Base-by-base conservation (phyloP, 768 basidiomycete species). In the Pulveroboletus sp. region DNA sequence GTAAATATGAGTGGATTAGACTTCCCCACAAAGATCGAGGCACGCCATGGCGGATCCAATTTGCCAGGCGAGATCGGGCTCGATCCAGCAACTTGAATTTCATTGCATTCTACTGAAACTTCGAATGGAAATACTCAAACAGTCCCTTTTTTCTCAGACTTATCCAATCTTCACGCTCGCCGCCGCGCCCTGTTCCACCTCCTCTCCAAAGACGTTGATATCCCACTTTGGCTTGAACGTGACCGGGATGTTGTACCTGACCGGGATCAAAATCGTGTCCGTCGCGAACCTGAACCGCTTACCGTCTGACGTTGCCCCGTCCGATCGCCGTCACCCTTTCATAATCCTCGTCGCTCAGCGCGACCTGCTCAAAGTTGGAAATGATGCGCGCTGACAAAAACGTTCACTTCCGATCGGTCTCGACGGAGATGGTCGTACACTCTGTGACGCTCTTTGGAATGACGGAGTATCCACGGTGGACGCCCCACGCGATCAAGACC, bases 361-460 rank as follows among this genome's bases (percentile, higher is more conserved):
- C 74, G 45, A 90, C 75, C 61, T 90, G 83, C 70, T 86, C 65
- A 73, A 89, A 89, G 74, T 93, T 91, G 53, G 82, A 83, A 45
- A 74, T 63, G 69, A 90, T 85, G 34, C 86, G 85, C 4, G 73
- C 79, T 74, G 52, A 34, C 43, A 37, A 8, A 23, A 5, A 10
- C 7, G n/a, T 27, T 54, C n/a, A 22, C 16, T 2, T n/a, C 14
- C 13, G 23, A 13, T 36, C 45, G 16, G 46, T 22, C 27, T 38
- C 22, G 20, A 35, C 31, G n/a, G 16, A 30, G 20, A n/a, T 13
- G 23, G 5, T 35, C 64, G 17, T 32, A 78, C 76, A 68, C 61
- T 84, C 74, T 49, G 83, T 74, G 23, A 90, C 86, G 47, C 81
- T 83, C 77, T 93, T 93, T 16, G 91, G 91, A 59, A 93, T 89